Base-by-base conservation (phyloP, 2,329 filamentous ascomycete genomes). In the Penicillium paneum region DNA sequence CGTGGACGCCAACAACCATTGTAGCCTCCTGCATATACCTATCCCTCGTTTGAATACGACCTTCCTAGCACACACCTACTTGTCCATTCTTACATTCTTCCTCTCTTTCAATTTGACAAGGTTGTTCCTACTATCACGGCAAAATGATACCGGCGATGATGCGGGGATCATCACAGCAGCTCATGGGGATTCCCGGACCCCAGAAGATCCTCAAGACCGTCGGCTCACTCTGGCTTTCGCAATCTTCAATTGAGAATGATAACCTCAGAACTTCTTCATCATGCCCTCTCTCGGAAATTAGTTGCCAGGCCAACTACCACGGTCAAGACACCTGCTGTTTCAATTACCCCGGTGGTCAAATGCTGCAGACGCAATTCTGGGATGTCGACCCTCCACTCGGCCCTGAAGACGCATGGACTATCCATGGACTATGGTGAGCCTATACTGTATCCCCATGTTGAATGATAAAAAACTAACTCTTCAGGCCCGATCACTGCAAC, bases 341-440 rank as follows among this genome's bases (percentile, higher is more conserved):
- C 76, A 88, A 88, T 65, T 79, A 83, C 21, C 88, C 88, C 0
- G 84, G 87, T 4, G 89, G 89, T 8, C 82, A 89, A 58, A 74
- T 91, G 41, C 78, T 91, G 5, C 83, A 84, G 70, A 91, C 89
- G 2, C 88, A 91, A 64, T 91, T 91, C 74, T 91, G 88, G 88
- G 88, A 91, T 66, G 81, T 83, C 0, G 68, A 81, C 54, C 87
- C 87, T 1, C 75, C 80, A 1, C 81, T 83, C 4, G 87, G 89
- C 0, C 87, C 88, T 2, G 73, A 72, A 46, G 81, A 90, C 66
- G 85, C 83, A 6, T 92, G 88, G 88, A 90, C 87, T 1, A 81
- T 90, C 38, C 88, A 91, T 66, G 87, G 87, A 1, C 77, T 91
- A 8, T 88, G 82, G 81, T 81, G 68, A 63, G 73, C 28, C 44